These are phyloP conservation scores for Petrea volubilis DNA, from an alignment of 257 asterid species.

Conservation along the genomic window DNA sequence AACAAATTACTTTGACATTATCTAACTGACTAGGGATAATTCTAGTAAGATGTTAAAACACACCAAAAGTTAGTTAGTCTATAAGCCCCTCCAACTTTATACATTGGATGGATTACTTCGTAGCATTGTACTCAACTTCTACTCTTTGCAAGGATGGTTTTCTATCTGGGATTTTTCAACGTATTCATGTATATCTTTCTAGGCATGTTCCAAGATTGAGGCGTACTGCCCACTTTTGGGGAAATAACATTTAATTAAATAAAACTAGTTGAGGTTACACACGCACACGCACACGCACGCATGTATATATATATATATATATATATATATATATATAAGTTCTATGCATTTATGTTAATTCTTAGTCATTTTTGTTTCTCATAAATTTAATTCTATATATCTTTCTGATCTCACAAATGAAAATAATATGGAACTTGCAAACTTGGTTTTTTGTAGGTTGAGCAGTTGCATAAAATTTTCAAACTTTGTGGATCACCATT, in stretches of 20 bases:
- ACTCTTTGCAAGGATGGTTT: neutral
- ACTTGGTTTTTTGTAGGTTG: constrained; percentile 63
- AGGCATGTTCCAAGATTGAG: neutral
- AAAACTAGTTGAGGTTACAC: neutral
- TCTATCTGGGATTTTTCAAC: neutral
- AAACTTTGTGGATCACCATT: constrained; percentile 98
- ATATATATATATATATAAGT: neutral
- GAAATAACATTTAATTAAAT: neutral
- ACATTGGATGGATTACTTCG: too few species aligned
- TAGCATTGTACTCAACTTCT: neutral
- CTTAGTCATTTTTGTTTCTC: neutral
- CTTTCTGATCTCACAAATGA: constrained; percentile 4
- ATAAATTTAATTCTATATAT: neutral
- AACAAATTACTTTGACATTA: too few species aligned
- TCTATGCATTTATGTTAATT: too few species aligned
- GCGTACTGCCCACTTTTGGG: neutral
- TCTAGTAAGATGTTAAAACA: too few species aligned
- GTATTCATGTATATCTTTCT: neutral
- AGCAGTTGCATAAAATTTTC: constrained; percentile 95
- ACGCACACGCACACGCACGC: neutral
- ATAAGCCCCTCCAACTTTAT: too few species aligned
- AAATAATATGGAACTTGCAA: constrained; percentile 5
- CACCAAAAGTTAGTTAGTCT: too few species aligned
- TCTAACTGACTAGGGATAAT: too few species aligned
- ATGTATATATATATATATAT: neutral